These are phyloP conservation scores for Ziziphus jujuba DNA, from an alignment of 306 rosid genomes.

Conservation along the genomic window DNA sequence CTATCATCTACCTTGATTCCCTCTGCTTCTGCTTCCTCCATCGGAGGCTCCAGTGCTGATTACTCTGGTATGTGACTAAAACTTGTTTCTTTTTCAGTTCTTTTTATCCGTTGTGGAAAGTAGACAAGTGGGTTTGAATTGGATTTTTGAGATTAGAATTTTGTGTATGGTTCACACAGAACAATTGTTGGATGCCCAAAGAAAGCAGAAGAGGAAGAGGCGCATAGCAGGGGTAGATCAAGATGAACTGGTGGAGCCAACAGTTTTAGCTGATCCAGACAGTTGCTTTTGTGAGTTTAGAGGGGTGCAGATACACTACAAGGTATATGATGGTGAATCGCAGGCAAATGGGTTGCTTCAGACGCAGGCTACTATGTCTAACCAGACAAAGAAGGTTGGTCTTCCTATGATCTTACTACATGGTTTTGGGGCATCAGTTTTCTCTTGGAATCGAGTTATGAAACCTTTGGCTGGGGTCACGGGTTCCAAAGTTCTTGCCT, in stretches of 20 bases:
- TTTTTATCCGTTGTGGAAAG: not conserved
- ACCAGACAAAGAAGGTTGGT: slow-evolving; percentile 41
- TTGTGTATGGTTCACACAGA: slow-evolving; percentile 47
- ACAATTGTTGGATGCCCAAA: slow-evolving; percentile 48
- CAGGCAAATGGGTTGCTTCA: slow-evolving; percentile 31
- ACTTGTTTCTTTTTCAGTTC: not conserved
- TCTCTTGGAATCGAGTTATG: slow-evolving; percentile 80
- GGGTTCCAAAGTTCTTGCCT: slow-evolving; percentile 84
- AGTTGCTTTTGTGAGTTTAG: slow-evolving; percentile 79
- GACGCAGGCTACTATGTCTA: slow-evolving; percentile 29
- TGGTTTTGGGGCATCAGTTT: slow-evolving; percentile 93
- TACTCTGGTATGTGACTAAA: slow-evolving; percentile 42
- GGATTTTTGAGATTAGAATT: slow-evolving; percentile 13
- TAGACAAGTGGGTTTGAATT: slow-evolving; percentile 1
- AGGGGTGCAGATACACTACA: slow-evolving; percentile 84
- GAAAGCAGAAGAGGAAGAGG: slow-evolving; percentile 49
- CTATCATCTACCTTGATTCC: slow-evolving; percentile 27
- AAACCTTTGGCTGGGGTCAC: slow-evolving; percentile 68
- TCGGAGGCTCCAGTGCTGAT: slow-evolving; percentile 60
- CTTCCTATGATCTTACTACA: slow-evolving; percentile 78
- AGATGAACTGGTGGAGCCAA: slow-evolving; percentile 72
- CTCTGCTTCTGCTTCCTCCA: slow-evolving; percentile 53
- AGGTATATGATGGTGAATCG: slow-evolving; percentile 57
- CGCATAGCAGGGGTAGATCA: slow-evolving; percentile 82
- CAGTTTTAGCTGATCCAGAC: slow-evolving; percentile 74